Base-by-base conservation (phyloP, 106 monocot species). In the Triglochin maritima region DNA sequence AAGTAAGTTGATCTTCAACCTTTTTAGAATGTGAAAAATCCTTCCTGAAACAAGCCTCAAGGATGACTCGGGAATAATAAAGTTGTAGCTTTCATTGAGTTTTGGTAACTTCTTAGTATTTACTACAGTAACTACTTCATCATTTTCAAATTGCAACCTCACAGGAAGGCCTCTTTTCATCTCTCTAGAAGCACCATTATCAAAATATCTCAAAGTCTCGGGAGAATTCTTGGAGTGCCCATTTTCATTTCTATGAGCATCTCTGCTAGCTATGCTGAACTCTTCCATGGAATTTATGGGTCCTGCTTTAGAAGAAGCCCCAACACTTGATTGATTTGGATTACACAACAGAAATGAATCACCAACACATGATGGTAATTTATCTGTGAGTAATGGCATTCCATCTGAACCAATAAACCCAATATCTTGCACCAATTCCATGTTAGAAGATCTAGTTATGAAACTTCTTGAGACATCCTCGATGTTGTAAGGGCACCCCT, bases 341-440 rank as follows among this genome's bases (percentile, higher is more conserved):
- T 56, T 60, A 2, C 82, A 44, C 14, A 78, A 6, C 53, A 76
- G 62, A 60, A 67, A 64, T 8, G 79, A 62, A 46, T 91, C 88
- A 62, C 76, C 60, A 29, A 73, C 72, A 63, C 64, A 48, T 54
- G 66, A 55, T 49, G 64, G 47, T 17, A 63, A 56, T 41, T 54
- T 62, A 56, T 75, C 69, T 17, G 86, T 71, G 67, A 98, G 79
- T 10, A 78, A 81, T 8, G 82, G 88, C 7, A 84, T 65, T 53
- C 86, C 92, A 78, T 86, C 79, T 47, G 84, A 86, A 46, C 92
- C 84, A 79, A 88, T 71, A 77, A 98, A 83, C 57, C 98, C 98
- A 46, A 98, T 86, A 59, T 92, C 86, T 54, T 98, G 68, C 54
- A 92, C 92, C 49, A 84, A 66, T 17, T 92, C 92, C 72, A 82